These are phyloP conservation scores for Auricularia auricula-judae DNA, from an alignment of 768 basidiomycete species.

Conservation along the genomic window DNA sequence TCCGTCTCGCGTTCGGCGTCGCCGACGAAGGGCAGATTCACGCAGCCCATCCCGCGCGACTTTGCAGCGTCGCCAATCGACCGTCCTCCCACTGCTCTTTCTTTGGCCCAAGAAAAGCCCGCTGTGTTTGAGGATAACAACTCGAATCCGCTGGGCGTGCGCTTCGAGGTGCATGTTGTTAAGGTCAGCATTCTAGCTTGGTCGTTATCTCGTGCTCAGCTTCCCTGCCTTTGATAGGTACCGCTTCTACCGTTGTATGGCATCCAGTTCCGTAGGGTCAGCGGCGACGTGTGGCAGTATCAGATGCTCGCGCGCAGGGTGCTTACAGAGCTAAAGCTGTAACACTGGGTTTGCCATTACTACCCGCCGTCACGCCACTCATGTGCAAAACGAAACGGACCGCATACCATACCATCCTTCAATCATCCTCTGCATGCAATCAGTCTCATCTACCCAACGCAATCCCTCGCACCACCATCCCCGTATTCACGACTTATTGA, in stretches of 20 bases:
- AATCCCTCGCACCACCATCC: not conserved
- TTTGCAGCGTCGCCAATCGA: constrained; percentile 29
- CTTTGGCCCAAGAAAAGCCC: not conserved
- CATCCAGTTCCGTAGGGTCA: constrained; percentile 84
- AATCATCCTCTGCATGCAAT: not conserved
- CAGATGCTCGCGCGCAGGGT: constrained; percentile 88
- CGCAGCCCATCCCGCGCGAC: constrained; percentile 77
- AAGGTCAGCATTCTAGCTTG: constrained; percentile 47
- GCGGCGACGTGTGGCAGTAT: constrained; percentile 95
- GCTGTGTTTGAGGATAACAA: constrained; percentile 42
- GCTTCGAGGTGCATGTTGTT: constrained; percentile 95
- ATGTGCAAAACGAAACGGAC: not conserved
- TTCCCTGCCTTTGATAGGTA: constrained; percentile 38
- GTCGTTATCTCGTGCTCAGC: too few relatives aligned
- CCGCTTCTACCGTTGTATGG: constrained; percentile 90
- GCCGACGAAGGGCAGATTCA: constrained; percentile 47
- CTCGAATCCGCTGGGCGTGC: constrained; percentile 73
- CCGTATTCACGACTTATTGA: too few relatives aligned
- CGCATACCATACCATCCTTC: not conserved
- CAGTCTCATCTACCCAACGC: not conserved
- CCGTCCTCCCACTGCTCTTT: constrained; percentile 5
- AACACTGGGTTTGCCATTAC: constrained; percentile 4
- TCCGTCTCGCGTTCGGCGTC: constrained; percentile 28
- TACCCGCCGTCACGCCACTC: not conserved
- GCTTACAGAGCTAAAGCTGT: constrained; percentile 80